Evolutionary conservation across 495 filamentous ascomycete genomes (phyloP).

Genomic region (Paragyromitra xinjiangensis): DNA sequence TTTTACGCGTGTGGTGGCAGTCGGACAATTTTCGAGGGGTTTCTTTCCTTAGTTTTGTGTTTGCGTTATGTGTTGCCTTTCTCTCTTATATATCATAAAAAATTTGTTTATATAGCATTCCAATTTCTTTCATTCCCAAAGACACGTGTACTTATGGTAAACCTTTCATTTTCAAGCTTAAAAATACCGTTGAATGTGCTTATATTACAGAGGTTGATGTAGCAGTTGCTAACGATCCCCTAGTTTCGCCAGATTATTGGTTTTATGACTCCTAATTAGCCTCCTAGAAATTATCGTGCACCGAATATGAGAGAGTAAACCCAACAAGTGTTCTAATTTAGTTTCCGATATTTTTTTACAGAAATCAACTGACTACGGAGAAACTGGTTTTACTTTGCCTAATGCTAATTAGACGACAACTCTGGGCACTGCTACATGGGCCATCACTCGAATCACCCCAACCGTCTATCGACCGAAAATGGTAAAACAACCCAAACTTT

Average conservation of each 20-base stretch:
- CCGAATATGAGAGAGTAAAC: not conserved
- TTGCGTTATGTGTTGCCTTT: constrained; percentile 34
- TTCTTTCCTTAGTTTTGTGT: constrained; percentile 24
- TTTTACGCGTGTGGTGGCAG: constrained; percentile 16
- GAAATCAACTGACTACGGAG: not conserved
- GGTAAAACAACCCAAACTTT: not conserved
- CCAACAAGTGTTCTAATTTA: not conserved
- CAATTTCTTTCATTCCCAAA: constrained; percentile 3
- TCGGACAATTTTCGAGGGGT: constrained; percentile 28
- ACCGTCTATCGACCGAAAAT: not conserved
- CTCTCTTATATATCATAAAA: constrained; percentile 30
- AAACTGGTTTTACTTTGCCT: not conserved
- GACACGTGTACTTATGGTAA: constrained; percentile 4
- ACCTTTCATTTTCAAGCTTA: constrained; percentile 1
- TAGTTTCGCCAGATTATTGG: not conserved
- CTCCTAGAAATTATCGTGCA: too few relatives aligned
- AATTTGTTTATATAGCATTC: constrained; percentile 14
- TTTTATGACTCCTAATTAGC: not conserved
- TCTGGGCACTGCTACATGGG: not conserved
- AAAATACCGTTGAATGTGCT: not conserved
- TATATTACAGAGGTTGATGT: not conserved
- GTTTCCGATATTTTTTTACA: not conserved
- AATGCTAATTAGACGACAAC: not conserved
- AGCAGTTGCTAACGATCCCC: not conserved
- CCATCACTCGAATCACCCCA: constrained; percentile 15